phyloP scores from a whole-genome alignment of 345 rosid species.

The Brassica nigra region DNA sequence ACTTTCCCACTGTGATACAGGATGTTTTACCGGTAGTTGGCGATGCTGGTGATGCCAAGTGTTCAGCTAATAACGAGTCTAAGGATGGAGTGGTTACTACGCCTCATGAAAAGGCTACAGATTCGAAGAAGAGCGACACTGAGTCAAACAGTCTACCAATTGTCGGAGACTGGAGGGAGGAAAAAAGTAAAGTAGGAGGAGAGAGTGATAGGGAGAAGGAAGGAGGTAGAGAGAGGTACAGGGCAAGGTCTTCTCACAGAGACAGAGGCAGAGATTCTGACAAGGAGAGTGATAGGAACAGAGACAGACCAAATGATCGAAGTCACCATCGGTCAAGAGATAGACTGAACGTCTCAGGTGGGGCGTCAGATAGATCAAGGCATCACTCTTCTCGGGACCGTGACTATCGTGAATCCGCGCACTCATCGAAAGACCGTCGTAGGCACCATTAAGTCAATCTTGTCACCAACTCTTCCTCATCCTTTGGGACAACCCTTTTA shows the following conservation, averaged over 20 bases:
- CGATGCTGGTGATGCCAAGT: conserved; percentile 46
- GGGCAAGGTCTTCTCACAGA: conserved; percentile 64
- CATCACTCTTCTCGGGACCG: conserved; percentile 72
- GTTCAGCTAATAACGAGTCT: conserved; percentile 47
- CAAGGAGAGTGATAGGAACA: too few species aligned
- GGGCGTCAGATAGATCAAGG: conserved; percentile 67
- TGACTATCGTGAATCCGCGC: conserved; percentile 25
- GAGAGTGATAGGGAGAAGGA: conserved; percentile 65
- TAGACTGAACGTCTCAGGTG: conserved; percentile 69
- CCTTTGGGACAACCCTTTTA: background rate
- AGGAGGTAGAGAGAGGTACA: conserved; percentile 51
- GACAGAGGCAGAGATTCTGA: conserved; percentile 78
- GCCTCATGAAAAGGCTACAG: conserved; percentile 55
- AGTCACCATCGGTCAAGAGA: conserved; percentile 70
- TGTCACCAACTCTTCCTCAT: conserved; percentile 1
- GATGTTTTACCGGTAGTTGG: conserved; percentile 50
- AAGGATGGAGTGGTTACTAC: conserved; percentile 51
- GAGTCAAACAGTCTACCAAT: conserved; percentile 50
- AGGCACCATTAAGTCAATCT: conserved; percentile 18
- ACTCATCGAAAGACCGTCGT: conserved; percentile 35
- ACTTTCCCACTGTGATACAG: conserved; percentile 41
- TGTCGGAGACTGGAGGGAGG: conserved; percentile 57
- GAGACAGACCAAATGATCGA: conserved; percentile 68
- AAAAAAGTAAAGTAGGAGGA: conserved; percentile 53
- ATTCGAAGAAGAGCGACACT: conserved; percentile 63